These are phyloP conservation scores for Inga oerstediana DNA, from an alignment of 306 rosid species.

Conservation along the genomic window DNA sequence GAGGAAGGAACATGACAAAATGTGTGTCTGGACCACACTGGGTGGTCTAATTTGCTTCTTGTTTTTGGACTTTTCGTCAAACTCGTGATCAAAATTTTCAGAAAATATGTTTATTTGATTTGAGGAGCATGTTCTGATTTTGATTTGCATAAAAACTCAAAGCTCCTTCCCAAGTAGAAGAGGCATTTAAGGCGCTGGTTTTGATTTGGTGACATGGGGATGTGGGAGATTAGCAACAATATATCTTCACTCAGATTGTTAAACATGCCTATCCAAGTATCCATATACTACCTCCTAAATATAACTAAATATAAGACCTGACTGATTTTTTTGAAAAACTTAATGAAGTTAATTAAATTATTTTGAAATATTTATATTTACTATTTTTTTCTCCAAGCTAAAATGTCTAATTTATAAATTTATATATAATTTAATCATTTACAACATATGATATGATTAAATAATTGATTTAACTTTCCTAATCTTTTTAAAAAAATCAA, in stretches of 20 bases:
- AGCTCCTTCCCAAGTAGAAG: not conserved
- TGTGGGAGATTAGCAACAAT: not conserved
- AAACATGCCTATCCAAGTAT: not conserved
- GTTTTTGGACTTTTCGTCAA: not conserved
- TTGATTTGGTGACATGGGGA: not conserved
- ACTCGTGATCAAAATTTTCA: not conserved
- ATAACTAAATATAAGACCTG: too few species aligned
- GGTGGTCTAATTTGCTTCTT: not conserved
- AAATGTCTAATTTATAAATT: too few species aligned
- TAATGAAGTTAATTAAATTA: too few species aligned
- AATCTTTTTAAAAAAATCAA: rapidly evolving
- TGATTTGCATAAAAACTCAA: not conserved
- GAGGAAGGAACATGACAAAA: not conserved
- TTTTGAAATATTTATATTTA: too few species aligned
- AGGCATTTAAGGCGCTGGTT: not conserved
- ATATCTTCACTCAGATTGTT: not conserved
- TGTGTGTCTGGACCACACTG: not conserved
- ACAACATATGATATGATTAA: too few species aligned
- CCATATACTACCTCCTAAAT: too few species aligned
- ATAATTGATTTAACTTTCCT: too few species aligned
- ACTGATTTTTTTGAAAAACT: too few species aligned
- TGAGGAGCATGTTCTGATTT: not conserved
- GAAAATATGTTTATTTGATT: not conserved
- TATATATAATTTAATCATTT: too few species aligned
- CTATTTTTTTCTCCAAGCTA: too few species aligned